Evolutionary conservation across 2,329 filamentous ascomycete species (phyloP), one percentile per base, ranked within the genome.

Genomic region (Penicillium sp.): DNA sequence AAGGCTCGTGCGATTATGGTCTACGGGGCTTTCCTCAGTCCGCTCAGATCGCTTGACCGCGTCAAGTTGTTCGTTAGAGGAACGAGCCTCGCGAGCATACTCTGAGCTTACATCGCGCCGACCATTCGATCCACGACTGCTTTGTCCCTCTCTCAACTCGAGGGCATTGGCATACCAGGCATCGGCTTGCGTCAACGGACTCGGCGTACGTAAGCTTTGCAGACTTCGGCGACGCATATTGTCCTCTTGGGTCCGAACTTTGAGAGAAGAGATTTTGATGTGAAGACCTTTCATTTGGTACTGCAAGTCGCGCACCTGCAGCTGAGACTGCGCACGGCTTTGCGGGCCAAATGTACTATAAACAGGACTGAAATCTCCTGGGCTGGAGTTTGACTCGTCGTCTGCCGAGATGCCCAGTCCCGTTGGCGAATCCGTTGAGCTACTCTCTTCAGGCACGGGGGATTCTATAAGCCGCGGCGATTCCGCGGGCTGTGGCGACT

Each of bases 271-370:
- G 35, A 96, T 92, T 67, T 91, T 91, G 58, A 90, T 90, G 69
- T 92, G 93, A 47, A 96, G 80, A 52, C 90, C 91, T 55, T 89
- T 87, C 84, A 96, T 90, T 71, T 96, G 91, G 63, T 91, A 88
- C 58, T 91, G 90, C 44, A 96, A 79, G 67, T 86, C 84, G 9
- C 88, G 86, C 68, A 90, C 86, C 68, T 90, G 87, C 14, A 87
- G 82, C n/a, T 86, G 86, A 1, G 91, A 93, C 14, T 86, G 81
- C 3, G 90, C 87, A 19, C 90, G 83, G 26, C 83, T 83, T 9
- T 88, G 74, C 1, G 80, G 81, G 44, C 79, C 71, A 27, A 67
- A 62, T 3, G 69, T 63, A n/a, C 74, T 71, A 48, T 74, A 72
- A 13, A 65, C 68, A 1, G 50, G 80, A 49, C 74, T 71, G 43